Base-by-base conservation (phyloP, 768 basidiomycete species). In the Trametes elegans region DNA sequence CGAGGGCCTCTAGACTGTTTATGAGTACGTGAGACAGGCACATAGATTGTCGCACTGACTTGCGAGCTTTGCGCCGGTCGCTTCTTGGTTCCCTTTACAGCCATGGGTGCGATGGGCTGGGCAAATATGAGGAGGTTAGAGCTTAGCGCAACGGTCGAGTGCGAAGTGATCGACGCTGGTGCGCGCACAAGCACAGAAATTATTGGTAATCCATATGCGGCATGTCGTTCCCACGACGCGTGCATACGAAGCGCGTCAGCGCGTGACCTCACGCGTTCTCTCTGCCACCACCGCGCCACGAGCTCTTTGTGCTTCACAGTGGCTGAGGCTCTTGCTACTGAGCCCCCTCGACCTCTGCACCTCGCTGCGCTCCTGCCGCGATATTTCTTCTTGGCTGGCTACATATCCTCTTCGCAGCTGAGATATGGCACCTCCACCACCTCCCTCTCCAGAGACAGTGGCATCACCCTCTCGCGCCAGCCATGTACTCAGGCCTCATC, bases 401-500 rank as follows among this genome's bases (percentile, higher is more conserved):
- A n/a, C n/a, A n/a, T n/a, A n/a, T n/a, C n/a, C n/a, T n/a, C n/a
- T n/a, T 32, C 18, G n/a, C 21, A 34, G 34, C n/a, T 26, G 32
- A 36, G 26, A 1, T 2, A 35, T 47, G 32, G 11, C 31, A 19
- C 46, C 46, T 21, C 48, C 47, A 24, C 55, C 23, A 13, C 49
- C 44, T 1, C 28, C 49, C 7, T 16, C 35, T 3, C 50, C 46
- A 24, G 2, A 40, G 23, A 79, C 80, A 29, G 73, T 76, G 23
- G 47, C 57, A 19, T 34, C 51, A 7, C 28, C 36, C 19, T 82
- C 85, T 7, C 83, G 85, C 1, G 78, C 79, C 7, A 79, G 83
- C 47, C 85, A 89, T 69, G 75, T 83, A 52, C 76, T 93, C 26
- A 77, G 83, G 50, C 88, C 90, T 1, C 90, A 93, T 62, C 91